Evolutionary conservation across 805 yeast species (phyloP), one percentile per base, ranked within the genome.

Genomic region (Yamadazyma ubonensis): DNA sequence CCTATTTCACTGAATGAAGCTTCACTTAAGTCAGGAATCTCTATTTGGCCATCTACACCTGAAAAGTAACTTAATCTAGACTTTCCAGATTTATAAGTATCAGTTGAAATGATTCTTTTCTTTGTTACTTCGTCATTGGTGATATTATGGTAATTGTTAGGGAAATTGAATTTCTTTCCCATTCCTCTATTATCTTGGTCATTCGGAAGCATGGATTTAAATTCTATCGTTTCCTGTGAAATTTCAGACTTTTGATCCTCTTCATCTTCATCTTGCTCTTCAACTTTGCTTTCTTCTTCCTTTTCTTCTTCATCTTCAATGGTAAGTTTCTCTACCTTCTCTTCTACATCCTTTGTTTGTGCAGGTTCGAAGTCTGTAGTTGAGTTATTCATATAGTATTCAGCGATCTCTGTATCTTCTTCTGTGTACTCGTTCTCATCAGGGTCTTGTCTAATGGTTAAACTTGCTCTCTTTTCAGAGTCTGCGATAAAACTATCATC

Each of bases 11-110:
- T 43, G 38, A 45, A 44, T 17, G 49, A 43, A 4, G 48, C 49
- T 29, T 59, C 63, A 21, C 53, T 53, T 18, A 68, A 52, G 33
- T 67, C 65, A 0, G 75, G 74, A 16, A 70, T 70, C 39, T 67
- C 70, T 15, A 70, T 70, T 37, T 65, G 70, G 4, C 72, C 73
- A 11, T 38, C 43, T 17, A 29, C 36, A 6, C 47, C 39, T 2
- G 55, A 49, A 20, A 36, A 40, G 31, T 44, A 51, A 25, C 58
- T 54, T 21, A 37, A 33, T 25, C 52, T 43, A 6, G 56, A 45
- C 21, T 36, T 44, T 8, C 44, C 46, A 1, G 56, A 43, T 36
- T 38, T 52, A 16, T 27, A 39, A 14, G 51, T 48, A 11, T 41
- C 45, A 6, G 31, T 36, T 9, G 49, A 41, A 5, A 47, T 37